Conservation (phyloP, 164 flowering plant genomes). For the Chimonanthus salicifolius region DNA sequence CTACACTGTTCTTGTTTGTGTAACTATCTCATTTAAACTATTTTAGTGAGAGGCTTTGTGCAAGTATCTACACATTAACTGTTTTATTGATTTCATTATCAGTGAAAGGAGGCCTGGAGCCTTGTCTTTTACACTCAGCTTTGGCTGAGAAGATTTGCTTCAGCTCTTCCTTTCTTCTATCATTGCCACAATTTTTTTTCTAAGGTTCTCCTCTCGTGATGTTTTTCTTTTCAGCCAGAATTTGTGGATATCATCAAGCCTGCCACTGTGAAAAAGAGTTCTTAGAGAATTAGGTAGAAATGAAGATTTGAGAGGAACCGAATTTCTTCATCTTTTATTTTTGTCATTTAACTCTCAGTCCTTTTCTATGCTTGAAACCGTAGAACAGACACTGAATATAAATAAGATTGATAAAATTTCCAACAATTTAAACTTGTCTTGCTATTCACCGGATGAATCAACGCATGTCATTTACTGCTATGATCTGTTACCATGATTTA, state of each 20-base stretch:
- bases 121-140: no score
- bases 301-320: not conserved
- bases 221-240: constrained; percentile 41
- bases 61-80: no score
- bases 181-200: not conserved
- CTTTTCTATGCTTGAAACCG: not conserved
- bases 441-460: not conserved
- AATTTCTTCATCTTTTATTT: not conserved
- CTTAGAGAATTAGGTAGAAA: not conserved
- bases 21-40: no score
- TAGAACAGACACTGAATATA: not conserved
- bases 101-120: no score
- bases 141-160: no score
- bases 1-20: no score
- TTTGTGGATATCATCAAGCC: constrained; percentile 79
- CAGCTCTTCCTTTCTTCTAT: not conserved
- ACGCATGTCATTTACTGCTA: no score
- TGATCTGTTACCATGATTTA: no score
- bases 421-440: not conserved
- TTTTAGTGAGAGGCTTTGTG: no score
- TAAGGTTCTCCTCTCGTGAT: not conserved
- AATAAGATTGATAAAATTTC: not conserved
- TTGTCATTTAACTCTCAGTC: not conserved
- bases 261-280: constrained; percentile 47
- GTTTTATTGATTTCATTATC: no score